Evolutionary conservation across 148 eudicot species (phyloP).

Genomic region (Nepenthes gracilis): DNA sequence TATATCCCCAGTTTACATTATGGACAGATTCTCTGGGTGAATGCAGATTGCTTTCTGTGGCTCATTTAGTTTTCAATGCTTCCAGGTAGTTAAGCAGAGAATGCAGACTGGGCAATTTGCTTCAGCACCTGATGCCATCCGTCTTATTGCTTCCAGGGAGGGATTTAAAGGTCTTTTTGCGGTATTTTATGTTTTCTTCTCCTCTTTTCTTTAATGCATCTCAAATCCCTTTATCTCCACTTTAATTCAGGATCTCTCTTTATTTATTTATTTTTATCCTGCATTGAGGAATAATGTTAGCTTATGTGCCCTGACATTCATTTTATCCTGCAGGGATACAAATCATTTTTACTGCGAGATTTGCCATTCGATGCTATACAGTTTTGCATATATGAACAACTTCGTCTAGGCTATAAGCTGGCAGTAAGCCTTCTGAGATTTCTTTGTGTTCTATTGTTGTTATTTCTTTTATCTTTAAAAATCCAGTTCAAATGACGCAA

Average conservation of each 20-base stretch:
- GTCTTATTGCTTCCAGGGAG: slow-evolving; percentile 66
- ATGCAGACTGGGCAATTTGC: slow-evolving; percentile 91
- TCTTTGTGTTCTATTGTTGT: background rate
- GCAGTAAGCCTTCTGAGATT: slow-evolving; percentile 40
- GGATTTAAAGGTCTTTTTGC: slow-evolving; percentile 96
- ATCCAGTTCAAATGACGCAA: background rate
- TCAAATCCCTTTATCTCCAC: background rate
- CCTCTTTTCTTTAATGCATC: background rate
- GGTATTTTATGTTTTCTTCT: slow-evolving; percentile 37
- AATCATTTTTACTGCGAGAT: slow-evolving; percentile 85
- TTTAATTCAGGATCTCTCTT: background rate
- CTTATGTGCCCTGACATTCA: background rate
- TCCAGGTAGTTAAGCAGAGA: slow-evolving; percentile 91
- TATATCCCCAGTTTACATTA: too few species aligned
- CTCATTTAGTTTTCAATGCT: slow-evolving; percentile 9
- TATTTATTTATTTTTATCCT: background rate
- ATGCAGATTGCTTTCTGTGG: slow-evolving; percentile 4
- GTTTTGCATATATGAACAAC: slow-evolving; percentile 92
- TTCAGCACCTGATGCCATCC: slow-evolving; percentile 83
- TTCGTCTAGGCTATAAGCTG: slow-evolving; percentile 77
- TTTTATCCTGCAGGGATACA: slow-evolving; percentile 55
- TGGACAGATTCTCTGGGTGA: too few species aligned
- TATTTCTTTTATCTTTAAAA: background rate
- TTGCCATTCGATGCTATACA: slow-evolving; percentile 97
- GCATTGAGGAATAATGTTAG: background rate